Evolutionary conservation across 805 yeast species (phyloP), one percentile per base, ranked within the genome.

Genomic region (Saccharomycopsis fibuligera): DNA sequence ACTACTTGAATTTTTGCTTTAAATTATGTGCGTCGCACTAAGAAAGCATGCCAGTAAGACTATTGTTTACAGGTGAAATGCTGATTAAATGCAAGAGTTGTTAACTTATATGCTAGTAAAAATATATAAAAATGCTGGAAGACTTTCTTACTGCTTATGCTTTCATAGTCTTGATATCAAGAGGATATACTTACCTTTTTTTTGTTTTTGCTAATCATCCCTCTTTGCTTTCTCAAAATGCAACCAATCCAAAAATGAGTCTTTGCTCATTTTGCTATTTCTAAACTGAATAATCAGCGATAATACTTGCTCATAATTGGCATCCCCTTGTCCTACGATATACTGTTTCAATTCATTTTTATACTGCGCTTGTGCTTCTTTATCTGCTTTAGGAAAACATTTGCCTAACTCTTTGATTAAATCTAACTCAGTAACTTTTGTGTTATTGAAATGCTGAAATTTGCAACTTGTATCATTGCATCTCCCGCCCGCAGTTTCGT

Each of bases 401-500:
- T 42, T 45, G 9, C 27, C 49, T 23, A 49, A 21, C 22, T 49
- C 47, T 24, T 29, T 24, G 19, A 45, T 37, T 12, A 44, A 40
- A 25, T 45, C 48, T 4, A 27, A n/a, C 12, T 35, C 44, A 5
- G 46, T 33, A 16, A 47, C 40, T 9, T 37, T 40, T n/a, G 52
- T 41, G 23, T 52, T 54, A 4, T 44, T 41, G 35, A 56, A 46
- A 48, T 60, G 62, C 17, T 53, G 44, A 31, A 21, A 33, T 5
- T 30, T 27, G 38, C 62, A 59, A 5, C 33, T 27, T 6, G 38
- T 21, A 29, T 50, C 51, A 21, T 41, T 29, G 41, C 62, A 59
- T 3, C 17, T 29, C 3, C 50, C 48, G 5, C 53, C 53, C 49
- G 41, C n/a, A 22, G 35, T 30, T 17, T 45, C 50, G 10, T n/a